Evolutionary conservation across 331 rosid genomes (phyloP).

Genomic region (Malus hybrid): DNA sequence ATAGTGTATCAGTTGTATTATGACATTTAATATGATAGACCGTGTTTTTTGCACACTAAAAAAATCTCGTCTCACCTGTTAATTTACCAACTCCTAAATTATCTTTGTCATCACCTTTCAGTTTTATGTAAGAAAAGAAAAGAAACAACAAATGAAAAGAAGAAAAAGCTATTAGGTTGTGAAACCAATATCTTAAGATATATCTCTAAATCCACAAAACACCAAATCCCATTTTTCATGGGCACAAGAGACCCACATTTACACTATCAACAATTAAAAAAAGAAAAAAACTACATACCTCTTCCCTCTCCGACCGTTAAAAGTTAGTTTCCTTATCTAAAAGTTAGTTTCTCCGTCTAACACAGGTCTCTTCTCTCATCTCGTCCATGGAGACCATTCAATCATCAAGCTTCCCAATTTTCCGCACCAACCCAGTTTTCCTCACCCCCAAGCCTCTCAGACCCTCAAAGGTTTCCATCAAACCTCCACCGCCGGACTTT

Average conservation of each 20-base stretch:
- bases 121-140: too few species aligned
- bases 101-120: too few species aligned
- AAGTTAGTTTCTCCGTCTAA: background rate
- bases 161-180: too few species aligned
- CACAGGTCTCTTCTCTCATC: background rate
- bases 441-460: slow-evolving; percentile 19
- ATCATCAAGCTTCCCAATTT: slow-evolving; percentile 51
- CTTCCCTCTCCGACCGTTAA: background rate
- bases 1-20: too few species aligned
- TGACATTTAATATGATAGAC: too few species aligned
- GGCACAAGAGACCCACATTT: background rate
- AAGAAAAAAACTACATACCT: background rate
- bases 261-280: background rate
- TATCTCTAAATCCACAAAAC: background rate
- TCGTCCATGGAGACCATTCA: slow-evolving; percentile 43
- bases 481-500: slow-evolving; percentile 67
- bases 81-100: too few species aligned
- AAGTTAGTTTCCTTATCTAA: slow-evolving; percentile 8
- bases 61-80: too few species aligned
- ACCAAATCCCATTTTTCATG: background rate
- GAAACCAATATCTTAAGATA: too few species aligned
- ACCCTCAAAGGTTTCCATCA: slow-evolving; percentile 46
- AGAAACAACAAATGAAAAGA: too few species aligned
- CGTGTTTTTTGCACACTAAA: too few species aligned
- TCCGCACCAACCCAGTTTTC: slow-evolving; percentile 33